phyloP scores from a whole-genome alignment of 148 eudicot genomes.

The Camellia granthamiana region DNA sequence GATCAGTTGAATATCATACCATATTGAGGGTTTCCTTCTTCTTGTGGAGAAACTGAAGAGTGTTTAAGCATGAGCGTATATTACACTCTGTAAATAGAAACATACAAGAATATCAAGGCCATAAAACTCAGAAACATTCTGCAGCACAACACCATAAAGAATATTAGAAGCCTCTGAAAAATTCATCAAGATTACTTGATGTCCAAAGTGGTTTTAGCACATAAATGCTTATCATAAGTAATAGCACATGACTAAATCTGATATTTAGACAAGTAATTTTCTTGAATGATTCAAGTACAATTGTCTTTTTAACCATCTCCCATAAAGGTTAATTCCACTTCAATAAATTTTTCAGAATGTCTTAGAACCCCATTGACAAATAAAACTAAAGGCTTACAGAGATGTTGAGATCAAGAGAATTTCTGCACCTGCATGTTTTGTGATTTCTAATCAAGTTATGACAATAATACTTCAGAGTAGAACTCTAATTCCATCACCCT shows the following conservation, averaged over 20 bases:
- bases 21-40: constrained; percentile 77
- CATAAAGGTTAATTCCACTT: neutral
- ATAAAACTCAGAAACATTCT: constrained; percentile 7
- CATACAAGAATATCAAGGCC: constrained; percentile 14
- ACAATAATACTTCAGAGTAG: neutral
- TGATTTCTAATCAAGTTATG: neutral
- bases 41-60: constrained; percentile 94
- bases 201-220: too few species aligned
- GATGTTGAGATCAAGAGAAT: neutral
- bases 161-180: too few species aligned
- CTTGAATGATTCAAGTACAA: neutral
- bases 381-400: neutral
- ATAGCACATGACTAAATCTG: neutral
- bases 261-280: neutral
- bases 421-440: neutral
- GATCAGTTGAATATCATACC: constrained; percentile 42
- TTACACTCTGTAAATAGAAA: constrained; percentile 63
- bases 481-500: neutral
- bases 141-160: too few species aligned
- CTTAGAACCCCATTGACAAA: neutral
- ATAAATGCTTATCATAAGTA: too few species aligned
- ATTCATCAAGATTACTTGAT: too few species aligned
- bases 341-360: neutral
- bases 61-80: constrained; percentile 90
- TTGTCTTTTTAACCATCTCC: neutral